Base-by-base conservation (phyloP, 106 monocot genomes). In the Dendrobium officinale region DNA sequence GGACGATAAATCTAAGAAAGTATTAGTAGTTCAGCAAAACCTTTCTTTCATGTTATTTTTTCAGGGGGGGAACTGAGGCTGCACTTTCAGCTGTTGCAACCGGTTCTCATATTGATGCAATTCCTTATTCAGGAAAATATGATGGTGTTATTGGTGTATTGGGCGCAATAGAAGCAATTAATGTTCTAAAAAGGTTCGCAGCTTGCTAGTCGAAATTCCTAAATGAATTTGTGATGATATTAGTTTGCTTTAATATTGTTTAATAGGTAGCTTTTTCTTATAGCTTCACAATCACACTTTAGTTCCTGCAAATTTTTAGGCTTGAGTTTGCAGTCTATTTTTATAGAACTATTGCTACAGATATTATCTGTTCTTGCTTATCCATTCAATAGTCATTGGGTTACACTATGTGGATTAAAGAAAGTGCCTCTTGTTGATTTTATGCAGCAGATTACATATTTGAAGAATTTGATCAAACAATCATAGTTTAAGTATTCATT, bases 71-170 rank as follows among this genome's bases (percentile, higher is more conserved):
- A 44, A 70, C 75, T 83, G 88, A 97, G 81, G 56, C 78, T 68
- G 87, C 78, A 20, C 89, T 92, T 68, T 64, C 82, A 47, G 90
- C 97, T 24, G 97, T 97, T 75, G 92, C 92, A 20, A 94, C 97
- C 75, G 97, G 97, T 54, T 97, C 97, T 79, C 97, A 97, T 68
- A 88, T 92, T 45, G 97, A 97, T 85, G 97, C 97, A 20, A 97
- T 97, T 80, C 97, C 97, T 73, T 92, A 82, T 84, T 97, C 97
- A 42, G 97, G 97, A 80, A 97, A 94, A 85, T 97, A 92, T 86
- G 97, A 97, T 84, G 97, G 97, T n/a, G 94, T 97, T 4, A 92
- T 94, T 78, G 97, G 97, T 80, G 97, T 97, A 75, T 88, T 97
- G 81, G 97, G 97, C 79, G 97, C 97, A 79, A 51, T 97, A 49